Percentiles rank a stretch among this genome's conserved stretches.
Evolutionary conservation across 2,329 filamentous ascomycete species (phyloP).

Genomic region (Orbilia oligospora): DNA sequence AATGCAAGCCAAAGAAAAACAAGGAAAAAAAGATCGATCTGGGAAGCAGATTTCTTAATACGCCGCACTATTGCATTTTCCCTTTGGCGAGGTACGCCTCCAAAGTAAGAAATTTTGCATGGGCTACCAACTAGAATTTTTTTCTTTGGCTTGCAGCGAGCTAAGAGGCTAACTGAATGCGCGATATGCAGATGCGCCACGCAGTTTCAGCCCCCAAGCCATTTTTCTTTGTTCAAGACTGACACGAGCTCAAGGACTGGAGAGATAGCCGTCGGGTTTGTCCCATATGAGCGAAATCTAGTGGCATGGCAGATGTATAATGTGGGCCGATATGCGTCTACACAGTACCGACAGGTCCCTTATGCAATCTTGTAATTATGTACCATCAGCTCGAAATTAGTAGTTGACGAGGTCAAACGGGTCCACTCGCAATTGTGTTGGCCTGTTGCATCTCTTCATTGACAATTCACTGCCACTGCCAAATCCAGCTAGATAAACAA

Average conservation of each 20-base stretch:
- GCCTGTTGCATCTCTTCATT: conserved; percentile 33
- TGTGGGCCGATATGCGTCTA: conserved; percentile 19
- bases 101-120: conserved; percentile 34
- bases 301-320: conserved; percentile 31
- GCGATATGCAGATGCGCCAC: conserved; percentile 59
- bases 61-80: conserved; percentile 50
- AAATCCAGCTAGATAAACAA: conserved; percentile 8
- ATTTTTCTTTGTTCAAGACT: conserved; percentile 53
- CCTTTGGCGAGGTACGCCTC: conserved; percentile 35
- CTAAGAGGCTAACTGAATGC: conserved; percentile 50
- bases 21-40: conserved; percentile 56
- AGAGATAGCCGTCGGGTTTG: conserved; percentile 20
- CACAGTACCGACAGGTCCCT: too few relatives aligned
- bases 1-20: conserved; percentile 18
- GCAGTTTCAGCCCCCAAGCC: conserved; percentile 60
- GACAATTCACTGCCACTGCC: background rate
- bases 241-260: conserved; percentile 38
- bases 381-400: conserved; percentile 26
- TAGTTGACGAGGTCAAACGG: background rate
- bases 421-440: conserved; percentile 35
- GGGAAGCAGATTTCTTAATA: conserved; percentile 49
- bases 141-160: conserved; percentile 32
- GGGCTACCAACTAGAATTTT: conserved; percentile 38
- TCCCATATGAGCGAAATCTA: conserved; percentile 46
- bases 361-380: too few relatives aligned